Conservation (phyloP, 345 rosid genomes). For the Camelina neglecta region DNA sequence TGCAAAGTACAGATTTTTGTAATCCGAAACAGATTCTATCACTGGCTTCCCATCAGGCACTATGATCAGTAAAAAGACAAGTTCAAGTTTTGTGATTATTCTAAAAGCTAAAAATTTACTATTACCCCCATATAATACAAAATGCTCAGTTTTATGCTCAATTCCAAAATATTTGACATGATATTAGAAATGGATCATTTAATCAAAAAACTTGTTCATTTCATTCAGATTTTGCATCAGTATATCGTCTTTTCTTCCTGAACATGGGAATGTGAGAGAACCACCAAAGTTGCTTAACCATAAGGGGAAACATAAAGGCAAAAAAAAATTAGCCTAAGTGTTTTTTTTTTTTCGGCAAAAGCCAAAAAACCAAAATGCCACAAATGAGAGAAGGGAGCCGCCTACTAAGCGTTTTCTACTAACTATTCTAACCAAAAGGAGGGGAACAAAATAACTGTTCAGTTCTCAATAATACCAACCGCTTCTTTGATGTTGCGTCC, state of each 20-base stretch:
- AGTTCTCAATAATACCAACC: conserved; percentile 25
- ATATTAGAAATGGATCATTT: too few relatives aligned
- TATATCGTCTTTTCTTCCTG: conserved; percentile 6
- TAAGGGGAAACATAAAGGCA: conserved; percentile 2
- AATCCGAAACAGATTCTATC: too few relatives aligned
- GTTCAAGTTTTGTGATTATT: too few relatives aligned
- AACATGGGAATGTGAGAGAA: conserved; percentile 10
- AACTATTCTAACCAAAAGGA: conserved; percentile 28
- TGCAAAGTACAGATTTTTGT: too few relatives aligned
- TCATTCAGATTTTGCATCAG: background rate
- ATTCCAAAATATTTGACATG: too few relatives aligned
- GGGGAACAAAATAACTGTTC: background rate
- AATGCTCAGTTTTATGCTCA: too few relatives aligned
- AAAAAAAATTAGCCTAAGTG: conserved; percentile 1
- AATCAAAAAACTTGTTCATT: too few relatives aligned
- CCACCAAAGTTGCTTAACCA: conserved; percentile 11
- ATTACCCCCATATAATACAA: too few relatives aligned
- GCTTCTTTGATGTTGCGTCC: conserved; percentile 35
- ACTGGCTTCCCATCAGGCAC: too few relatives aligned
- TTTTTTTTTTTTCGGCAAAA: conserved; percentile 1
- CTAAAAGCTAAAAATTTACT: too few relatives aligned
- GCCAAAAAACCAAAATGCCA: conserved; percentile 22
- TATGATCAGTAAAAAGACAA: too few relatives aligned
- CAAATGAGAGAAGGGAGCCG: conserved; percentile 19
- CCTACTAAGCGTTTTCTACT: conserved; percentile 14